Base-by-base conservation (phyloP, 257 asterid genomes). In the Primulina huaijiensis region DNA sequence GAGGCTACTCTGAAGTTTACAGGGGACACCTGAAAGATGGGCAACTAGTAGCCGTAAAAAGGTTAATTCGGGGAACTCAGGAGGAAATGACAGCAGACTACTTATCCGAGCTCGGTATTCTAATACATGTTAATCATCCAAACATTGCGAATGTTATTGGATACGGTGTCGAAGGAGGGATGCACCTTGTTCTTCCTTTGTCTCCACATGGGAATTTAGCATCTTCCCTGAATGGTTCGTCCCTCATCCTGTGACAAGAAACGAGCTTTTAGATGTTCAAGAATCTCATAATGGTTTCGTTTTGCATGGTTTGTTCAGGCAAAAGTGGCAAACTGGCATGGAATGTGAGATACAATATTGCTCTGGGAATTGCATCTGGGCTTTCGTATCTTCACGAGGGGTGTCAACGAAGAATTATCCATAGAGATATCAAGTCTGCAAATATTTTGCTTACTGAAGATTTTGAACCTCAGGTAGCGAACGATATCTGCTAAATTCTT, bases 1-100 rank as follows among this genome's bases (percentile, higher is more conserved):
- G 97, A 64, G 99, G 99, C 56, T 94, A 91, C 78, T 94, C 99
- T n/a, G 95, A 86, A 76, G 97, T 91, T 65, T 94, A 91, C 87
- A 88, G 84, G 82, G 99, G 99, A 25, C 87, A 82, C 66, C 75
- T 91, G 76, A 75, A 77, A 67, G 89, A 91, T 68, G 99, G 97
- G 50, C 91, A 86, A 71, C 77, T 88, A 53, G 84, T 91, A 55
- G 99, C 97, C 3, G 79, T 94, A 50, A 94, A 94, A 79, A 81
- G 96, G 85, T 72, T 94, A 80, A 91, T 83, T 50, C 75, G 92
- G 72, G 99, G 99, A 80, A 80, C 87, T 25, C 85, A 77, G 6
- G 99, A 94, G 85, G 99, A 94, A 81, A 91, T 89, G 96, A 89
- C 95, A 1, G 79, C 97, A 0, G 99, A 94, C 68, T 94, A 86